These are phyloP conservation scores for Eremomyces bilateralis DNA, from an alignment of 495 filamentous ascomycete species.

Conservation along the genomic window DNA sequence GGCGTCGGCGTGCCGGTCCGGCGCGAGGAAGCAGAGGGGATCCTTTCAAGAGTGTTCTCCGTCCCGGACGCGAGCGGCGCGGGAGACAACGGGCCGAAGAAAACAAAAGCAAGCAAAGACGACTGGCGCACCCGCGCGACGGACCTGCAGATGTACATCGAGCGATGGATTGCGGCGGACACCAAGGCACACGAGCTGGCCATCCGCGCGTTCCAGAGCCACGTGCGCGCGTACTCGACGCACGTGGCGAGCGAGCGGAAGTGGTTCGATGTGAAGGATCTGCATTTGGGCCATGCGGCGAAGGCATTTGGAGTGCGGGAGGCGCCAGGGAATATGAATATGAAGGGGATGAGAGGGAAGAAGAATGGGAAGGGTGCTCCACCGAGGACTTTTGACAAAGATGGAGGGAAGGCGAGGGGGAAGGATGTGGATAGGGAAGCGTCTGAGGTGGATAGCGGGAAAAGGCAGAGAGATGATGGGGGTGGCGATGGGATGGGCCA, in stretches of 20 bases:
- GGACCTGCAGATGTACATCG: conserved; percentile 53
- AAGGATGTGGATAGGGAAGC: conserved; percentile 15
- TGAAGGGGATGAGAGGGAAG: conserved; percentile 29
- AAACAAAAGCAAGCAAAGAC: conserved; percentile 6
- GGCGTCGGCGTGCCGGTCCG: too few relatives aligned
- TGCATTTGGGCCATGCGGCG: conserved; percentile 84
- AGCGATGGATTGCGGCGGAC: conserved; percentile 45
- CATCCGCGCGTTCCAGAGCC: conserved; percentile 65
- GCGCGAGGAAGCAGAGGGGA: conserved; percentile 33
- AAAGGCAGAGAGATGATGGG: conserved; percentile 10
- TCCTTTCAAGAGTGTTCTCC: conserved; percentile 36
- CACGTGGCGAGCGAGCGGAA: conserved; percentile 63
- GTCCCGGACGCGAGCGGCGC: conserved; percentile 16
- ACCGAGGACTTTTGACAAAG: too few relatives aligned
- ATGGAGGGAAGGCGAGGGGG: conserved; percentile 19
- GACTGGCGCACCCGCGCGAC: conserved; percentile 52
- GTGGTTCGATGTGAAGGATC: conserved; percentile 69
- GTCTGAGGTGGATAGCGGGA: conserved; percentile 12
- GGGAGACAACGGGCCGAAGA: conserved; percentile 14
- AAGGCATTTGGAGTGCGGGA: conserved; percentile 84
- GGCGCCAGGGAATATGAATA: conserved; percentile 65
- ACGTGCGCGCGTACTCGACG: conserved; percentile 85
- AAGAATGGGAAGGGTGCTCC: conserved; percentile 1
- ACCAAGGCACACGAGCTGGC: conserved; percentile 45
- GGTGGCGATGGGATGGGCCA: conserved; percentile 11